phyloP scores from a whole-genome alignment of 169 alveolate species.

The Cryptosporidium parvum region DNA sequence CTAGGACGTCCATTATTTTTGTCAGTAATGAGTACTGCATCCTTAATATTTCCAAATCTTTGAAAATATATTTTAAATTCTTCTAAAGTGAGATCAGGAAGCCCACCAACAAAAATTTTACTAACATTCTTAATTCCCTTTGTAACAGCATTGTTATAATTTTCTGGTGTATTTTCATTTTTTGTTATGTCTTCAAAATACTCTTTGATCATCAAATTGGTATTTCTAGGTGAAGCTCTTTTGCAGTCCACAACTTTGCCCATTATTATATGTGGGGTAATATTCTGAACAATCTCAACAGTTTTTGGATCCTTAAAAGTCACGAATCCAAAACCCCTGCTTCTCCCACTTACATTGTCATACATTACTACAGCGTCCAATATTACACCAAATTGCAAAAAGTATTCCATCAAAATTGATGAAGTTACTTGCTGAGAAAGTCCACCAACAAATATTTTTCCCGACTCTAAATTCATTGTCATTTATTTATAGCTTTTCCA shows the following conservation, averaged over 20 bases:
- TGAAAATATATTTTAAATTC: constrained; percentile 87
- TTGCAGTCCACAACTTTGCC: constrained; percentile 81
- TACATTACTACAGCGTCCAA: constrained; percentile 81
- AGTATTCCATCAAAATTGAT: constrained; percentile 77
- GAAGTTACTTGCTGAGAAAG: constrained; percentile 79
- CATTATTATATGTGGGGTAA: constrained; percentile 64
- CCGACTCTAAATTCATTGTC: constrained; percentile 39
- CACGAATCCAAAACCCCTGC: constrained; percentile 85
- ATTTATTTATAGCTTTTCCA: not conserved
- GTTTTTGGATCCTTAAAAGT: constrained; percentile 77
- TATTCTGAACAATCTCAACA: constrained; percentile 56
- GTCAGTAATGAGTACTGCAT: constrained; percentile 87
- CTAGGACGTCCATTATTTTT: constrained; percentile 89
- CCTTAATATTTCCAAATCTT: constrained; percentile 89
- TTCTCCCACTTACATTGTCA: constrained; percentile 82
- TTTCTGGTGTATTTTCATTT: not conserved
- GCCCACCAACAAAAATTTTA: constrained; percentile 93
- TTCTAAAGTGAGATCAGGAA: constrained; percentile 83
- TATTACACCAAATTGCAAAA: constrained; percentile 78
- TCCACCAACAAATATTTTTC: constrained; percentile 82
- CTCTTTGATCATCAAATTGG: constrained; percentile 3
- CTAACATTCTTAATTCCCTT: constrained; percentile 37
- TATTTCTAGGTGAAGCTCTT: constrained; percentile 78
- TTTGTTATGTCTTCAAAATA: not conserved
- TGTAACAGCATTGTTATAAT: not conserved